Evolutionary conservation across 2,329 filamentous ascomycete species (phyloP), one percentile per base, ranked within the genome.

Genomic region (Leptographium flavum): DNA sequence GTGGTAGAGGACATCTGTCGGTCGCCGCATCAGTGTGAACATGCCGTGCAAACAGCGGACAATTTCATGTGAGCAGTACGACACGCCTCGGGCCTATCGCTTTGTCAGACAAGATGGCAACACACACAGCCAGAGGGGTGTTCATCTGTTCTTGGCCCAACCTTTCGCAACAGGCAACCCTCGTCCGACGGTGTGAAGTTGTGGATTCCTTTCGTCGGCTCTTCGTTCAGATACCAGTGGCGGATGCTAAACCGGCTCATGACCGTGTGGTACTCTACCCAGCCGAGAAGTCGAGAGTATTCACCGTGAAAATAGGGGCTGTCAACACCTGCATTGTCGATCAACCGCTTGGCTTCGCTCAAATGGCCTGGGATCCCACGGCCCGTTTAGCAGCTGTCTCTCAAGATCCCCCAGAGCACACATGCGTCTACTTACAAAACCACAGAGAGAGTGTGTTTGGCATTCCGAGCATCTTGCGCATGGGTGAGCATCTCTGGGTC

Each of bases 231-330:
- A 32, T 45, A 39, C 46, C 46, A 47, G 42, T 47, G 46, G n/a
- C 46, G 42, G 38, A 47, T 35, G 17, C 28, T 47, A n/a, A 47
- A 47, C 15, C 32, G 42, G 42, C 38, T 28, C 42, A 47, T 39
- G 27, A 42, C 46, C 46, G 42, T 45, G 21, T 47, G 46, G 11
- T 47, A 47, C 39, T 47, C 46, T 19, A 45, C 46, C 46, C 46
- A 47, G 13, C 32, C 42, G 2, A 47, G 22, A 9, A 47, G 42
- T 31, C 27, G 4, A 17, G 33, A 37, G 15, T 28, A 37, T 31
- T 42, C 44, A 21, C 38, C 31, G 23, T 41, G 30, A 9, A 45
- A 45, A 42, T 36, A 37, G 22, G 22, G 22, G 39, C 25, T 41
- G 38, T 45, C 31, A 31, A 41, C 31, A 17, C 30, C 25, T 2